Base-by-base conservation (phyloP, 106 monocot genomes). In the Allium cepa region DNA sequence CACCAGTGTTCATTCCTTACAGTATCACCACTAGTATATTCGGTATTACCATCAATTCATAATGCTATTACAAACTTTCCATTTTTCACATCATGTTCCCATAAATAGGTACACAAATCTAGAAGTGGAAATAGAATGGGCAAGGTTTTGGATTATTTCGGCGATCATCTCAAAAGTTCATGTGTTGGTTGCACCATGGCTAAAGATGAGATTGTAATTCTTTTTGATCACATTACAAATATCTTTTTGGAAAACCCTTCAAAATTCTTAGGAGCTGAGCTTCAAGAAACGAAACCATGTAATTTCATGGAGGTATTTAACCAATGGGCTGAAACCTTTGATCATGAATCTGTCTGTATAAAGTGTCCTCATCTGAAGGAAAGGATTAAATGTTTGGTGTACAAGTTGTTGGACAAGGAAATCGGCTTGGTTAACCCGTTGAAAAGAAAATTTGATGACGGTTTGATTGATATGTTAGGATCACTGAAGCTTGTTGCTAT, bases 311-410 rank as follows among this genome's bases (percentile, higher is more conserved):
- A 58, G 50, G 64, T 65, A 46, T 65, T 73, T 46, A 3, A 46
- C 47, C 56, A 48, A n/a, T 74, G 66, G 74, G 49, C 7, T 17
- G 5, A 68, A 47, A 26, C 50, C 12, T 53, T 68, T 12, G 67
- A 55, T 15, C 36, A 13, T 49, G 53, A 68, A 10, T 36, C 67
- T 14, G 15, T 15, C 53, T 53, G 14, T 18, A 57, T 59, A n/a
- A 36, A 58, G 58, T 66, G 74, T 50, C 74, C 74, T 9, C 66
- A 66, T 66, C 74, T 74, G 27, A 74, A 59, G 49, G 57, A 15
- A 36, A 74, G 74, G 50, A 74, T 74, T 15, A 57, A 67, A 26
- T 57, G 7, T 18, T 57, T 66, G 7, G 65, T 71, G 8, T 49
- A 13, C 13, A 50, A 13, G 57, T 17, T 76, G 49, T 9, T 71